Evolutionary conservation across 306 rosid genomes (phyloP).

Genomic region (Mucuna pruriens): DNA sequence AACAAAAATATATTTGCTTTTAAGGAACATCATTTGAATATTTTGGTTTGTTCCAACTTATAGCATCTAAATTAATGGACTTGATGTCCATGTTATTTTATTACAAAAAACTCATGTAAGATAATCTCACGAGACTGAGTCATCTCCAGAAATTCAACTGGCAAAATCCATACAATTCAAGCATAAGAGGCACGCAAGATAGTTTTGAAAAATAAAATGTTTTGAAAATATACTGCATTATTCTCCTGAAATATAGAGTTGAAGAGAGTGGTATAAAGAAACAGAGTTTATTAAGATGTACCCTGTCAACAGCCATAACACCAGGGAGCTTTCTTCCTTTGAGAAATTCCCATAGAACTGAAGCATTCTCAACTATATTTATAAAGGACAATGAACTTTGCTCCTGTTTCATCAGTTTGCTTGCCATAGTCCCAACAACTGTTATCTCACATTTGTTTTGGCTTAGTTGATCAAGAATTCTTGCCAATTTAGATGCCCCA

Average conservation of each 20-base stretch:
- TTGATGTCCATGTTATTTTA: neutral
- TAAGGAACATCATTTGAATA: constrained; percentile 25
- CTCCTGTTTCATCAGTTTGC: constrained; percentile 62
- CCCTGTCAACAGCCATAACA: constrained; percentile 77
- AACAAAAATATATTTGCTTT: constrained; percentile 16
- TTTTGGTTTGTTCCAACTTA: constrained; percentile 5
- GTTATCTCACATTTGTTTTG: constrained; percentile 61
- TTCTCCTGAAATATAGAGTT: constrained; percentile 1
- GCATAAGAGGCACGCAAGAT: constrained; percentile 8
- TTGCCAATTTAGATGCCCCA: constrained; percentile 71
- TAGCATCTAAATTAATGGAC: neutral
- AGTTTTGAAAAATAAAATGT: constrained; percentile 20
- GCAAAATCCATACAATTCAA: constrained; percentile 23
- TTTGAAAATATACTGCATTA: neutral
- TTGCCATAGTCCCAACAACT: constrained; percentile 68
- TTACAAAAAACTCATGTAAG: neutral
- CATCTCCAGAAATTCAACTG: neutral
- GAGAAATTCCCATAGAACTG: constrained; percentile 90
- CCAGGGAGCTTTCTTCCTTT: constrained; percentile 93
- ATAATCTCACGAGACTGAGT: constrained; percentile 8
- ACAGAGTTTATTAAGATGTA: constrained; percentile 39
- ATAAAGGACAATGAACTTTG: constrained; percentile 48
- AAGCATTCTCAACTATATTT: constrained; percentile 68
- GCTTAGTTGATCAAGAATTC: constrained; percentile 62
- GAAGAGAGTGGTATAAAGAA: constrained; percentile 32